phyloP scores from a whole-genome alignment of 2,329 filamentous ascomycete genomes.

The Penicillium palitans region DNA sequence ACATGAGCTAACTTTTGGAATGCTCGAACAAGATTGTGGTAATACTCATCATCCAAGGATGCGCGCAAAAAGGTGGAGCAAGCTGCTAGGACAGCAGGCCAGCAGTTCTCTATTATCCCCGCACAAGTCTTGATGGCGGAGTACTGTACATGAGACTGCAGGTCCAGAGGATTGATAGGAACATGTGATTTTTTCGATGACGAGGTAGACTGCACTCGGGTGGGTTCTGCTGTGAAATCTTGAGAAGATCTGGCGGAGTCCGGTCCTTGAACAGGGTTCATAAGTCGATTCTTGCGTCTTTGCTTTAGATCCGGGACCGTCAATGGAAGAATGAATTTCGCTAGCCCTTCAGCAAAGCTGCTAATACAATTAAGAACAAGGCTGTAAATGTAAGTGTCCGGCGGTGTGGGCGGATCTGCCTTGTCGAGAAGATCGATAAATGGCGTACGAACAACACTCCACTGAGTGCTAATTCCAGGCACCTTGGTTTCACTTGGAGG shows the following conservation, averaged over 20 bases:
- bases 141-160: constrained; percentile 71
- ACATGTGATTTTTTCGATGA: constrained; percentile 34
- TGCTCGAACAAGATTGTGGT: constrained; percentile 84
- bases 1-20: constrained; percentile 97
- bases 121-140: constrained; percentile 74
- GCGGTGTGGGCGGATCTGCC: constrained; percentile 74
- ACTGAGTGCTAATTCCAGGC: constrained; percentile 80
- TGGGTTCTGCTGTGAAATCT: constrained; percentile 34
- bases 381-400: constrained; percentile 92
- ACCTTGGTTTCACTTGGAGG: constrained; percentile 66
- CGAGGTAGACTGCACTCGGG: constrained; percentile 25
- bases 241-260: constrained; percentile 28
- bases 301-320: constrained; percentile 73
- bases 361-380: constrained; percentile 86
- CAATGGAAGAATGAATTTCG: constrained; percentile 87
- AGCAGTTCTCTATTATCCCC: constrained; percentile 83
- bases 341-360: constrained; percentile 84
- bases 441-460: constrained; percentile 82
- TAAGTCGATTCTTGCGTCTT: constrained; percentile 48
- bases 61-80: constrained; percentile 95
- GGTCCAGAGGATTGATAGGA: constrained; percentile 76
- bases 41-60: constrained; percentile 88
- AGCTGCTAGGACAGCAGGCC: constrained; percentile 91
- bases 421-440: constrained; percentile 97
- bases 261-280: constrained; percentile 40